phyloP scores from a whole-genome alignment of 805 yeast genomes.

The Kodamaea jinghongensis region DNA sequence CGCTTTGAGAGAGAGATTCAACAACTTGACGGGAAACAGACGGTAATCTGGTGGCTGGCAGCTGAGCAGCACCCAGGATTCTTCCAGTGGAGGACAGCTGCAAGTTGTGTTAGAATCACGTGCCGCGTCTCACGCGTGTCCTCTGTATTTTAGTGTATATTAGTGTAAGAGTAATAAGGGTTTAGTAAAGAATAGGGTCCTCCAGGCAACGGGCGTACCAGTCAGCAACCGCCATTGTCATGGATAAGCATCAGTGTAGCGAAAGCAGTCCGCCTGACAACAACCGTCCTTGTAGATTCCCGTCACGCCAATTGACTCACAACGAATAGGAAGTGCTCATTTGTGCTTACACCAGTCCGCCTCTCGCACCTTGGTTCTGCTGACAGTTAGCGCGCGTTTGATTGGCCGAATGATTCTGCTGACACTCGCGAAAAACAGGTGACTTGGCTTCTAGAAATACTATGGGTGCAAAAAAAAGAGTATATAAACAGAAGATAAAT shows the following conservation, averaged over 20 bases:
- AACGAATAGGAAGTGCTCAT: too few relatives aligned
- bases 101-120: not conserved
- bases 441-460: not conserved
- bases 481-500: conserved; percentile 5
- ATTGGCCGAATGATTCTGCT: conserved; percentile 5
- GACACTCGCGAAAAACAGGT: not conserved
- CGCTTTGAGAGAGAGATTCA: conserved; percentile 20
- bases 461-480: conserved; percentile 1
- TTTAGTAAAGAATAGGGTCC: too few relatives aligned
- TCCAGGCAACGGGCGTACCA: too few relatives aligned
- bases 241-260: too few relatives aligned
- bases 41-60: not conserved
- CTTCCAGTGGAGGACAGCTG: not conserved
- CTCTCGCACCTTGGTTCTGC: conserved; percentile 1
- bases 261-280: too few relatives aligned
- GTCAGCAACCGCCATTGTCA: too few relatives aligned
- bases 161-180: too few relatives aligned
- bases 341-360: not conserved
- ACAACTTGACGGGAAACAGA: conserved; percentile 16
- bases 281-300: too few relatives aligned
- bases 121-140: too few relatives aligned
- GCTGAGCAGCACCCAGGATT: not conserved
- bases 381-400: conserved; percentile 6
- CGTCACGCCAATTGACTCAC: too few relatives aligned
- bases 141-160: too few relatives aligned